A percentile compares a stretch with the other conserved stretches of the same genome.
Evolutionary conservation across 169 alveolate species (phyloP).

Genomic region (Perkinsus chesapeaki): DNA sequence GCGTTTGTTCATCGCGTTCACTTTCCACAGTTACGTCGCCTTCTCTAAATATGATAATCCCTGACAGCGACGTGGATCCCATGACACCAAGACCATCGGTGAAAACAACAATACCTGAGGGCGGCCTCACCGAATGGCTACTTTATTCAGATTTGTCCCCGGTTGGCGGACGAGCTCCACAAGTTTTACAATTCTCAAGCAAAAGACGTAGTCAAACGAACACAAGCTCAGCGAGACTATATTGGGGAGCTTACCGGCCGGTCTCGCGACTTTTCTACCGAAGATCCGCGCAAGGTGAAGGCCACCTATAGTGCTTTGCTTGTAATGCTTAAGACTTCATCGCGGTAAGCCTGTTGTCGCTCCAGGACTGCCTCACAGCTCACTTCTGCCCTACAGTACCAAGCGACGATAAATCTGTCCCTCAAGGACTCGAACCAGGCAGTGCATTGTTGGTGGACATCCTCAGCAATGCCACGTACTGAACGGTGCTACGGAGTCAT

Average conservation of each 20-base stretch:
- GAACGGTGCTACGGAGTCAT: not conserved
- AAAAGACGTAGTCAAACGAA: not conserved
- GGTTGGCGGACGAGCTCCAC: not conserved
- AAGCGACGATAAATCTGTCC: not conserved
- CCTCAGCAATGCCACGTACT: not conserved
- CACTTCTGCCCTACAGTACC: not conserved
- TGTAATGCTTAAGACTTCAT: not conserved
- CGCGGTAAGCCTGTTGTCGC: not conserved
- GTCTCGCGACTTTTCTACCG: not conserved
- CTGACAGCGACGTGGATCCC: not conserved
- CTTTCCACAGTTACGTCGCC: not conserved
- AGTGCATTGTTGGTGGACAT: not conserved
- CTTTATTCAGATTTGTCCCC: not conserved
- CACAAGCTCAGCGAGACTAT: not conserved
- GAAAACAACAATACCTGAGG: not conserved
- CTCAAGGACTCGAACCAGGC: not conserved
- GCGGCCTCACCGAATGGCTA: not conserved
- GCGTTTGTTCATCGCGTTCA: not conserved
- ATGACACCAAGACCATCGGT: not conserved
- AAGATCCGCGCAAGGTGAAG: not conserved
- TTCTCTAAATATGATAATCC: not conserved
- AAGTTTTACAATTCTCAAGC: not conserved
- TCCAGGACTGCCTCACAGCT: not conserved
- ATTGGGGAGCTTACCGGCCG: not conserved
- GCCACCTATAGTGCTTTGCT: not conserved